Conservation (phyloP, 2,329 filamentous ascomycete species). For the Pyrenochaeta sp. region DNA sequence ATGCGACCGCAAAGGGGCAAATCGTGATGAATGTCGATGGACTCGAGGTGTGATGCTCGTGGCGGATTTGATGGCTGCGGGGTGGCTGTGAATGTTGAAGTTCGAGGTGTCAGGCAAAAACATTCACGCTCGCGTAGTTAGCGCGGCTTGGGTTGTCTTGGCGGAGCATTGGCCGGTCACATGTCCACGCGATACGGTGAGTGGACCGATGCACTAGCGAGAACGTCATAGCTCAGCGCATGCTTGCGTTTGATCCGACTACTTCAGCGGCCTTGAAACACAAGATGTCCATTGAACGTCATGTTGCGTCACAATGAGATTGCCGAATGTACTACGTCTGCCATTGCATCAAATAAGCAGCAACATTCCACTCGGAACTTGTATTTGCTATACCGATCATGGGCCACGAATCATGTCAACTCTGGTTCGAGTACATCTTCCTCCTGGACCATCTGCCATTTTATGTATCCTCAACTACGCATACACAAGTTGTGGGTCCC, state of each 20-base stretch:
- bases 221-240: conserved; percentile 18
- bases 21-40: conserved; percentile 36
- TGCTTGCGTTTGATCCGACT: not conserved
- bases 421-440: too few relatives aligned
- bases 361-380: too few relatives aligned
- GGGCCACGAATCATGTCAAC: too few relatives aligned
- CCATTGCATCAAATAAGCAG: too few relatives aligned
- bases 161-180: conserved; percentile 39
- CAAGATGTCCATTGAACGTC: too few relatives aligned
- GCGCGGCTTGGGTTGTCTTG: conserved; percentile 36
- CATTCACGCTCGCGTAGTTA: conserved; percentile 52
- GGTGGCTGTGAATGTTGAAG: conserved; percentile 35
- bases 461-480: too few relatives aligned
- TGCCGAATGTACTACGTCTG: too few relatives aligned
- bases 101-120: conserved; percentile 46
- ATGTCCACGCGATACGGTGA: conserved; percentile 25
- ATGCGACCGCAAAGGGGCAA: conserved; percentile 6
- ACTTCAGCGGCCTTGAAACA: too few relatives aligned
- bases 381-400: too few relatives aligned
- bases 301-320: too few relatives aligned
- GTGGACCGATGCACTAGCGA: conserved; percentile 5
- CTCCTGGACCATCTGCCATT: too few relatives aligned
- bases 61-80: conserved; percentile 22
- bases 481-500: too few relatives aligned
- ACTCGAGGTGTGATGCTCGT: conserved; percentile 23